These are phyloP conservation scores for Secale cereale DNA, from an alignment of 176 grass and related monocot species.

Conservation along the genomic window DNA sequence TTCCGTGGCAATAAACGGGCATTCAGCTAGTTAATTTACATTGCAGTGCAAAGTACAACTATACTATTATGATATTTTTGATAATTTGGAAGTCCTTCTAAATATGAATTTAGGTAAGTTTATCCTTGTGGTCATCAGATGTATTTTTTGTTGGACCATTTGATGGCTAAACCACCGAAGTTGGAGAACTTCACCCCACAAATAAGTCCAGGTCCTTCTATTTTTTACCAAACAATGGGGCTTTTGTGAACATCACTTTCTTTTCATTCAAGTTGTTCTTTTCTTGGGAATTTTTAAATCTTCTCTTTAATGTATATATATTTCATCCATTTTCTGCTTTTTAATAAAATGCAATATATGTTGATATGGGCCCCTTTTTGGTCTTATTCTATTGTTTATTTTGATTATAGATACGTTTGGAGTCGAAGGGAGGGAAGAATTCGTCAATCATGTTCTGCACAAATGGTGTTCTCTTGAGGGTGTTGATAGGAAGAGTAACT, in stretches of 20 bases:
- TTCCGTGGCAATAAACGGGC: too few relatives aligned
- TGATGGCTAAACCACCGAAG: background rate
- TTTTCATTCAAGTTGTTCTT: background rate
- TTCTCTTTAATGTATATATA: background rate
- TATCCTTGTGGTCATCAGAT: background rate
- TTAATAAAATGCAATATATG: background rate
- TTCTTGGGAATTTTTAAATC: background rate
- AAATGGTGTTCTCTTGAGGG: constrained; percentile 89
- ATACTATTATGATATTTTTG: background rate
- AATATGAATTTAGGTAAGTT: background rate
- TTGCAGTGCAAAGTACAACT: background rate
- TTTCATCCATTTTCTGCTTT: background rate
- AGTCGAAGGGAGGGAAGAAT: constrained; percentile 89
- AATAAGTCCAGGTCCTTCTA: background rate
- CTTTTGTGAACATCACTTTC: background rate
- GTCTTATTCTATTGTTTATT: constrained; percentile 11
- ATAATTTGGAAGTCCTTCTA: background rate
- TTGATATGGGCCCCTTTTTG: background rate
- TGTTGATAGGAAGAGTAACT: constrained; percentile 78
- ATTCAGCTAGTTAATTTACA: background rate
- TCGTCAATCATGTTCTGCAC: constrained; percentile 97
- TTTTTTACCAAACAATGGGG: background rate
- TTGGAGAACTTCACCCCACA: background rate
- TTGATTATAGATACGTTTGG: constrained; percentile 74
- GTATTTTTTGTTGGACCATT: constrained; percentile 1